These are phyloP conservation scores for Clavulina sp. DNA, from an alignment of 768 basidiomycete species.

Conservation along the genomic window DNA sequence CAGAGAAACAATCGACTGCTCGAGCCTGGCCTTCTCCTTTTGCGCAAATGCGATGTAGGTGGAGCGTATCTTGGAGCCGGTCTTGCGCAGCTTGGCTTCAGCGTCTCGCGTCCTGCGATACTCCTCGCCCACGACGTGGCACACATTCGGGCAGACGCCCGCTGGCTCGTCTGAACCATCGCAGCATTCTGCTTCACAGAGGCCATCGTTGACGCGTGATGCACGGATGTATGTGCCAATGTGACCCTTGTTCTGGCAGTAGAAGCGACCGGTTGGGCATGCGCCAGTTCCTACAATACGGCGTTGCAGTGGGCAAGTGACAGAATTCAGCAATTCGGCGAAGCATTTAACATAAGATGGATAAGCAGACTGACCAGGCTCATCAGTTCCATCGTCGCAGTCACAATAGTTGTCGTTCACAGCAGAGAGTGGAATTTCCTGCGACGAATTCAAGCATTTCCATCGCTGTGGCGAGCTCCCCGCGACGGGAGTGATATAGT, in stretches of 20 bases:
- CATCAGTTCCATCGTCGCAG: slow-evolving; percentile 87
- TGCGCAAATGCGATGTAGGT: slow-evolving; percentile 76
- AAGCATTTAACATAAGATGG: neutral
- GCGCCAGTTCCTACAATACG: slow-evolving; percentile 55
- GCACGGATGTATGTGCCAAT: slow-evolving; percentile 61
- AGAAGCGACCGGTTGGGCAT: slow-evolving; percentile 58
- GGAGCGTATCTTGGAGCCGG: slow-evolving; percentile 79
- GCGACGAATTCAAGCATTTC: slow-evolving; percentile 68
- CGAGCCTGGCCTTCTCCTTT: slow-evolving; percentile 75
- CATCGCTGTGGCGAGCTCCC: slow-evolving; percentile 29
- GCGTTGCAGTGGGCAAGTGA: slow-evolving; percentile 1
- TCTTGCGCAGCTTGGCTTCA: slow-evolving; percentile 63
- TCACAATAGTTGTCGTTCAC: slow-evolving; percentile 95
- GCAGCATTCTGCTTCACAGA: slow-evolving; percentile 88
- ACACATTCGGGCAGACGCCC: slow-evolving; percentile 64
- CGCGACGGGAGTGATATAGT: neutral
- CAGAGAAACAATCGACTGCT: slow-evolving; percentile 38
- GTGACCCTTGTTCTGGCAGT: slow-evolving; percentile 79
- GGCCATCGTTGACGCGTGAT: slow-evolving; percentile 77
- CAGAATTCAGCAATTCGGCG: neutral
- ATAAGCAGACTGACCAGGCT: slow-evolving; percentile 46
- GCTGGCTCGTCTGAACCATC: slow-evolving; percentile 86
- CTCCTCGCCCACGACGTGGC: slow-evolving; percentile 53
- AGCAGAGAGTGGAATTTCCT: slow-evolving; percentile 57
- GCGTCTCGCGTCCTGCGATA: slow-evolving; percentile 51